A percentile compares a stretch with the other conserved stretches of the same genome.
phyloP scores from a whole-genome alignment of 345 rosid species.

The Eucalyptus viminalis region DNA sequence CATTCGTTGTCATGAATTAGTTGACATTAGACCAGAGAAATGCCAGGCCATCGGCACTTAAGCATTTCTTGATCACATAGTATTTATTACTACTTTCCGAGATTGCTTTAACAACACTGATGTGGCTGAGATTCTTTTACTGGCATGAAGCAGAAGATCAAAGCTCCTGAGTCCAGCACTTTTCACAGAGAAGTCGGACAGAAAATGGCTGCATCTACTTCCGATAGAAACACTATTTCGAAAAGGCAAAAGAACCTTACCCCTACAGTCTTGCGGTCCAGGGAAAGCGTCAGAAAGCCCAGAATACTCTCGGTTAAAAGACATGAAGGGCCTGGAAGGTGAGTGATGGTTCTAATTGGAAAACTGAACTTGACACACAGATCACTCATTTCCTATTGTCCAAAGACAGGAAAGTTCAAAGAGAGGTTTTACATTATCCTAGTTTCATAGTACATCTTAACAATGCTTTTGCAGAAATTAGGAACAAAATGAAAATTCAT shows the following conservation, averaged over 20 bases:
- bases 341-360: not conserved
- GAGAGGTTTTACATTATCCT: not conserved
- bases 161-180: not conserved
- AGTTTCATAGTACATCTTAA: not conserved
- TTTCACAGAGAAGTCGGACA: slow-evolving; percentile 2
- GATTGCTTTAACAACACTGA: not conserved
- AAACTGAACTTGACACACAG: not conserved
- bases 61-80: not conserved
- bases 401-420: not conserved
- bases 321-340: slow-evolving; percentile 14
- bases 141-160: slow-evolving; percentile 6
- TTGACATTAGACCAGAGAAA: not conserved
- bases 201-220: not conserved
- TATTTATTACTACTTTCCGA: not conserved
- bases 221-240: slow-evolving; percentile 8
- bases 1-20: not conserved
- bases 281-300: slow-evolving; percentile 10
- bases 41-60: not conserved
- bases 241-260: not conserved
- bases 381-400: not conserved
- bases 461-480: not conserved
- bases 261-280: not conserved
- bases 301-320: slow-evolving; percentile 20
- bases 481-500: not conserved
- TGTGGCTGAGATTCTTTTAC: not conserved